Evolutionary conservation across 345 rosid species (phyloP).

Genomic region (Microcos paniculata): DNA sequence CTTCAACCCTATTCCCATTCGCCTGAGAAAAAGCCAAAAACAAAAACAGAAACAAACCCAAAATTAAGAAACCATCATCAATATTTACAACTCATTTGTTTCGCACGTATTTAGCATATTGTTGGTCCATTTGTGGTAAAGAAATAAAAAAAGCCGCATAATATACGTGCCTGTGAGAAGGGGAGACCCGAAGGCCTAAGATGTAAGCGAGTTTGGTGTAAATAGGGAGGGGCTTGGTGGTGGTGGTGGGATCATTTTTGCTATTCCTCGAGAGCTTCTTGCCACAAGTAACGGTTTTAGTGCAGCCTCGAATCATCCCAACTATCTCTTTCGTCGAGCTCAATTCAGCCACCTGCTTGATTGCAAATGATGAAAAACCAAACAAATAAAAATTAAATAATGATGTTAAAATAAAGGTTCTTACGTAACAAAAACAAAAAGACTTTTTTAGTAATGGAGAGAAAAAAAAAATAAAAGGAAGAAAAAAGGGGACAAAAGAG

Average conservation of each 20-base stretch:
- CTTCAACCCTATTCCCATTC: conserved; percentile 88
- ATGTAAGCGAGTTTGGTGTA: conserved; percentile 86
- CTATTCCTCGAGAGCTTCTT: conserved; percentile 37
- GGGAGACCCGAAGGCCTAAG: conserved; percentile 90
- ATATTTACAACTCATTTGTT: background rate
- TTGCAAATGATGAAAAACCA: background rate
- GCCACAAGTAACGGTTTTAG: conserved; percentile 90
- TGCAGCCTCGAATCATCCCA: conserved; percentile 91
- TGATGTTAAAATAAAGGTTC: background rate
- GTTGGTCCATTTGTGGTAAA: background rate
- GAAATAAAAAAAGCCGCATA: background rate
- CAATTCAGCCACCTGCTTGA: conserved; percentile 80
- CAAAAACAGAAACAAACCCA: background rate
- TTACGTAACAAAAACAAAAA: background rate
- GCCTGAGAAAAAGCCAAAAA: conserved; percentile 38
- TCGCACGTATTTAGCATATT: background rate
- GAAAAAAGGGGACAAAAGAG: background rate
- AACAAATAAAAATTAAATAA: background rate
- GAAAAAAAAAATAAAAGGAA: background rate
- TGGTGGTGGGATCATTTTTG: conserved; percentile 21
- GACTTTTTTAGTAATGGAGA: background rate
- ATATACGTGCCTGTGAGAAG: conserved; percentile 65
- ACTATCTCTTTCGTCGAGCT: conserved; percentile 58
- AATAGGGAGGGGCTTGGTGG: conserved; percentile 38
- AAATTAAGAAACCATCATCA: background rate